A percentile compares a stretch with the other conserved stretches of the same genome.
These are phyloP conservation scores for Murraya koenigii DNA, from an alignment of 345 rosid genomes.

Conservation along the genomic window DNA sequence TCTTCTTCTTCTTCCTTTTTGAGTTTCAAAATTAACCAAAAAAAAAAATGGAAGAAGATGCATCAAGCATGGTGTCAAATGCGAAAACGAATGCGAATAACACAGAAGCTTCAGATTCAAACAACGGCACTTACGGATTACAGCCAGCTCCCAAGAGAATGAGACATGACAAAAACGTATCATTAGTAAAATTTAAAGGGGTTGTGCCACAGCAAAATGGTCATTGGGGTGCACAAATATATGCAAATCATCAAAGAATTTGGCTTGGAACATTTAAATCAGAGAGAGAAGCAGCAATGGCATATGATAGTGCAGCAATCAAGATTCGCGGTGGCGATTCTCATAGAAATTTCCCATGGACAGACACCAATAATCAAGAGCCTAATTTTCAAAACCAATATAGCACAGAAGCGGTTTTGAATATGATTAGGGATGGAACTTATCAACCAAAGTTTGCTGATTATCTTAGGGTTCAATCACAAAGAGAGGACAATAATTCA, in stretches of 20 bases:
- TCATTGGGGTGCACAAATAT: slow-evolving; percentile 71
- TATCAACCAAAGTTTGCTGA: slow-evolving; percentile 53
- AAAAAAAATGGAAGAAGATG: slow-evolving; percentile 25
- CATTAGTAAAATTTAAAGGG: slow-evolving; percentile 42
- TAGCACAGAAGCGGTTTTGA: slow-evolving; percentile 38
- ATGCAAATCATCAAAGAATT: slow-evolving; percentile 45
- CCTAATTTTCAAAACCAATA: slow-evolving; percentile 41
- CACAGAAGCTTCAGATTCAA: slow-evolving; percentile 28
- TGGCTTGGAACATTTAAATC: slow-evolving; percentile 78
- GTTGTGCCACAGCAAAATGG: slow-evolving; percentile 57
- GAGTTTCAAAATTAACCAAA: neutral
- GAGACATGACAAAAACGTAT: neutral
- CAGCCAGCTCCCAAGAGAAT: neutral
- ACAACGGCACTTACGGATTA: neutral
- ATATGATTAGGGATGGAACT: slow-evolving; percentile 69
- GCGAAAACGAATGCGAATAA: slow-evolving; percentile 12
- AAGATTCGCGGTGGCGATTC: slow-evolving; percentile 49
- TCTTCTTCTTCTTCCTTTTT: neutral
- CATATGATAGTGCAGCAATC: slow-evolving; percentile 62
- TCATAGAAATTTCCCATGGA: slow-evolving; percentile 60
- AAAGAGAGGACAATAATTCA: slow-evolving; percentile 6
- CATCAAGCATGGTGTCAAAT: slow-evolving; percentile 27
- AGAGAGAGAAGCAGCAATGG: slow-evolving; percentile 56
- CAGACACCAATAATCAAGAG: slow-evolving; percentile 39
- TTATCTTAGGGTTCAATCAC: slow-evolving; percentile 25